Evolutionary conservation across 2,329 filamentous ascomycete genomes (phyloP).

Genomic region (Helotiales sp.): DNA sequence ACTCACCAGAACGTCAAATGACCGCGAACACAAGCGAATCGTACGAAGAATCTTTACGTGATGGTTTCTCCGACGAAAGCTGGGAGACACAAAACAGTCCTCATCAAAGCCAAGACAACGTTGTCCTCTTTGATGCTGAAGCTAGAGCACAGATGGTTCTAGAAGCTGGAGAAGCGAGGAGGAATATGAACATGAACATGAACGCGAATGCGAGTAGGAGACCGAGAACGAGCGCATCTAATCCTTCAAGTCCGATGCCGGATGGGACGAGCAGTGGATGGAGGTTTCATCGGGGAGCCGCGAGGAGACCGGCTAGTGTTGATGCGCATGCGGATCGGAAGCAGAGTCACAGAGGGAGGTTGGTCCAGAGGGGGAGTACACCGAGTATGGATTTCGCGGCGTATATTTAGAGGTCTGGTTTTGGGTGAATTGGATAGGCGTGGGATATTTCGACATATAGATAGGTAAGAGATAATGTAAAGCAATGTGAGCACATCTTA

Average conservation of each 20-base stretch:
- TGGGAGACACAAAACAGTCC: conserved; percentile 24
- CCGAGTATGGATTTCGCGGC: conserved; percentile 23
- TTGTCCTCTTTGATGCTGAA: conserved; percentile 10
- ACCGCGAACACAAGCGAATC: conserved; percentile 10
- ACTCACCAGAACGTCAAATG: not conserved
- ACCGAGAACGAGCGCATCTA: conserved; percentile 6
- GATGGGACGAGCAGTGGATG: conserved; percentile 12
- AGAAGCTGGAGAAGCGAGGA: conserved; percentile 1
- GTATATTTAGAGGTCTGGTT: conserved; percentile 21
- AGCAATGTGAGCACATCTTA: not conserved
- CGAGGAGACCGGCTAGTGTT: conserved; percentile 27
- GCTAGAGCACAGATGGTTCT: conserved; percentile 1
- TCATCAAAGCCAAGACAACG: conserved; percentile 17
- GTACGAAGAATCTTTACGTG: conserved; percentile 20
- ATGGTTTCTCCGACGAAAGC: conserved; percentile 24
- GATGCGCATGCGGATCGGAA: conserved; percentile 21
- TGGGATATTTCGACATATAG: not conserved
- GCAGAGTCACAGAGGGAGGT: conserved; percentile 14
- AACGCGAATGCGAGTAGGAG: not conserved
- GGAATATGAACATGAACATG: not conserved
- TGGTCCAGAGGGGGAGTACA: conserved; percentile 2
- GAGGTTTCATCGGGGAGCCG: conserved; percentile 20
- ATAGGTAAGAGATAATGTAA: conserved; percentile 3
- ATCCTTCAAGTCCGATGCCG: conserved; percentile 4
- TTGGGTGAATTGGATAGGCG: not conserved